phyloP scores from a whole-genome alignment of 177 flowering plant genomes.

The Vitis hybrid region DNA sequence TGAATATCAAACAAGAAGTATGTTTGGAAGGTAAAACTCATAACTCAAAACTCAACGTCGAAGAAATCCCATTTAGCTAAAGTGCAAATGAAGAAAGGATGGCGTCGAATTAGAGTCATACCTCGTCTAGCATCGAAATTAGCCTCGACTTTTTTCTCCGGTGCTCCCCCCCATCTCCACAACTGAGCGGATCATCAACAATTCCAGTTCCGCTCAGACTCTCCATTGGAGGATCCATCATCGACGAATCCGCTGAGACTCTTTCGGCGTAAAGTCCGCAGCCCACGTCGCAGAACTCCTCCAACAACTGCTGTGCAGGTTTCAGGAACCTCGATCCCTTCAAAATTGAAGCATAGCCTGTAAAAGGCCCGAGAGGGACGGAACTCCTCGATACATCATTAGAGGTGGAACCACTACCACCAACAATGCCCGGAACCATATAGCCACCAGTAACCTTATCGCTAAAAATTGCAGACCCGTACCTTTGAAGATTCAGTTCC shows the following conservation, averaged over 20 bases:
- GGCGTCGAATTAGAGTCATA: conserved; percentile 8
- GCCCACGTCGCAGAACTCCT: conserved; percentile 65
- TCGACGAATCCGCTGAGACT: conserved; percentile 20
- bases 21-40: not conserved
- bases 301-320: conserved; percentile 77
- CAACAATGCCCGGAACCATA: conserved; percentile 18
- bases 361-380: conserved; percentile 78
- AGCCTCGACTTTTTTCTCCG: conserved; percentile 57
- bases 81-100: not conserved
- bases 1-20: conserved; percentile 4
- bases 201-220: conserved; percentile 16
- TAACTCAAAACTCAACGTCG: not conserved
- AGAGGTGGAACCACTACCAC: conserved; percentile 16
- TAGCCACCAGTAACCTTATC: conserved; percentile 18
- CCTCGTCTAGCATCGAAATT: conserved; percentile 79
- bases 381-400: conserved; percentile 32
- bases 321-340: conserved; percentile 73
- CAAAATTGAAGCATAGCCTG: conserved; percentile 73
- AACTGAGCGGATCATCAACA: conserved; percentile 21
- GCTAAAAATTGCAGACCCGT: conserved; percentile 20
- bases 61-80: not conserved
- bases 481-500: conserved; percentile 38
- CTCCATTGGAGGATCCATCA: conserved; percentile 36
- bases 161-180: conserved; percentile 33
- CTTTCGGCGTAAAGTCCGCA: conserved; percentile 29